These are phyloP conservation scores for Trametes cubensis DNA, from an alignment of 768 basidiomycete genomes.

Conservation along the genomic window DNA sequence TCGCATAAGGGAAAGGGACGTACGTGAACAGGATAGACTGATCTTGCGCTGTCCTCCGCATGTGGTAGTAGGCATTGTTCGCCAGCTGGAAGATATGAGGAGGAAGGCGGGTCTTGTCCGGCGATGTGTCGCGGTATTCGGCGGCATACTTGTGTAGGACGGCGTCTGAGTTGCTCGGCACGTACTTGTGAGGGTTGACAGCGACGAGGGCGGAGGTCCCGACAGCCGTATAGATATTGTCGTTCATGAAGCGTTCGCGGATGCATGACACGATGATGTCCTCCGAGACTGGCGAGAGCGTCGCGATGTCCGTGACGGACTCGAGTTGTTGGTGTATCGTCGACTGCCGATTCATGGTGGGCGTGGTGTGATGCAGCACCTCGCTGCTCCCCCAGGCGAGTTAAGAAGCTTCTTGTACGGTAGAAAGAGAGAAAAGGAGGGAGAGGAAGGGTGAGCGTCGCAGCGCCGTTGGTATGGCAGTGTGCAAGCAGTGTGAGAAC, in stretches of 20 bases:
- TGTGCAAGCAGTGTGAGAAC: constrained; percentile 23
- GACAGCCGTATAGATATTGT: constrained; percentile 76
- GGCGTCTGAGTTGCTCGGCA: constrained; percentile 81
- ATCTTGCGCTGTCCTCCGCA: constrained; percentile 92
- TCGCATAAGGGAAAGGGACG: constrained; percentile 30
- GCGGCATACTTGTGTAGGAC: constrained; percentile 83
- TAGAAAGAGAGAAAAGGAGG: constrained; percentile 23
- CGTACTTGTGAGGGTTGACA: constrained; percentile 92
- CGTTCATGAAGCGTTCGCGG: constrained; percentile 84
- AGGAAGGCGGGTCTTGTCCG: constrained; percentile 59
- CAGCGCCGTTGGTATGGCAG: constrained; percentile 26
- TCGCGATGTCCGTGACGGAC: constrained; percentile 68
- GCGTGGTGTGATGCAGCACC: constrained; percentile 21
- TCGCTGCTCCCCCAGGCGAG: constrained; percentile 12
- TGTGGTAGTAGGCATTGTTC: constrained; percentile 93
- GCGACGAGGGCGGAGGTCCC: constrained; percentile 77
- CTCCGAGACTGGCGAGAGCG: constrained; percentile 70
- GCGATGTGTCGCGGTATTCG: constrained; percentile 77
- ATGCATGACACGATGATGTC: constrained; percentile 84
- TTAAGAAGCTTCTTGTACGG: constrained; percentile 17
- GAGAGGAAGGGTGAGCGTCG: constrained; percentile 19
- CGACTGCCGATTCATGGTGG: constrained; percentile 48
- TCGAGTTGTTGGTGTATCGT: constrained; percentile 72
- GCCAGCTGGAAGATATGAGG: constrained; percentile 94
- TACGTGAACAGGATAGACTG: constrained; percentile 88